phyloP scores from a whole-genome alignment of 352 stramenopile species.

The Phytopythium sindhum region DNA sequence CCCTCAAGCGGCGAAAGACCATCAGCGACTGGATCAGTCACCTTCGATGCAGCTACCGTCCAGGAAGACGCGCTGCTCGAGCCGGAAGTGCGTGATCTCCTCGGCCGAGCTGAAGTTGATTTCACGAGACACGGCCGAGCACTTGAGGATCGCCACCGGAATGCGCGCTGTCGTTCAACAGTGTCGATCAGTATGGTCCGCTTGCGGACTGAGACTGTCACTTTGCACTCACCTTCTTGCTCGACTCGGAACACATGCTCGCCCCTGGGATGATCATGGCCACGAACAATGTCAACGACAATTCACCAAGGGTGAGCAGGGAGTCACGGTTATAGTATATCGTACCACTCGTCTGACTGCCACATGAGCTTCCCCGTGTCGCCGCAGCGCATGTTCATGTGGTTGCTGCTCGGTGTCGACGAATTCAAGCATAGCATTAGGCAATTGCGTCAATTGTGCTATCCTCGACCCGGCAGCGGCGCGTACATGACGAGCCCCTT shows the following conservation, averaged over 20 bases:
- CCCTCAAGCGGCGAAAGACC: neutral
- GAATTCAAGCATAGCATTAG: neutral
- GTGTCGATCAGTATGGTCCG: neutral
- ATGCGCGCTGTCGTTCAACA: slow-evolving; percentile 43
- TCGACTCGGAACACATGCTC: slow-evolving; percentile 66
- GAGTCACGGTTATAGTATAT: neutral
- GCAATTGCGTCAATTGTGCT: neutral
- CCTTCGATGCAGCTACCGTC: slow-evolving; percentile 89
- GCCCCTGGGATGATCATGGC: slow-evolving; percentile 23
- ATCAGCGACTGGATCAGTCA: slow-evolving; percentile 11
- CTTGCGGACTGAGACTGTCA: too few relatives aligned
- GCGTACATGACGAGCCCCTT: slow-evolving; percentile 70
- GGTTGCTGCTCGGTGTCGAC: slow-evolving; percentile 43
- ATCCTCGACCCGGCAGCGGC: neutral
- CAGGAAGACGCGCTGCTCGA: slow-evolving; percentile 91
- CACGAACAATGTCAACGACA: neutral
- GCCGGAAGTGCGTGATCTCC: slow-evolving; percentile 89
- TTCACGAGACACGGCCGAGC: slow-evolving; percentile 87
- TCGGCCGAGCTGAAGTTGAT: slow-evolving; percentile 92
- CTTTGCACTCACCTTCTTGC: slow-evolving; percentile 50
- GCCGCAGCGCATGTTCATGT: slow-evolving; percentile 88
- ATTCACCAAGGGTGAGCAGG: neutral
- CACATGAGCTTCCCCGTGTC: slow-evolving; percentile 80
- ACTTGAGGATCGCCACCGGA: slow-evolving; percentile 86
- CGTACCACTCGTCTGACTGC: slow-evolving; percentile 78